Conservation (phyloP, 164 flowering plant species). For the Umbellularia californica region DNA sequence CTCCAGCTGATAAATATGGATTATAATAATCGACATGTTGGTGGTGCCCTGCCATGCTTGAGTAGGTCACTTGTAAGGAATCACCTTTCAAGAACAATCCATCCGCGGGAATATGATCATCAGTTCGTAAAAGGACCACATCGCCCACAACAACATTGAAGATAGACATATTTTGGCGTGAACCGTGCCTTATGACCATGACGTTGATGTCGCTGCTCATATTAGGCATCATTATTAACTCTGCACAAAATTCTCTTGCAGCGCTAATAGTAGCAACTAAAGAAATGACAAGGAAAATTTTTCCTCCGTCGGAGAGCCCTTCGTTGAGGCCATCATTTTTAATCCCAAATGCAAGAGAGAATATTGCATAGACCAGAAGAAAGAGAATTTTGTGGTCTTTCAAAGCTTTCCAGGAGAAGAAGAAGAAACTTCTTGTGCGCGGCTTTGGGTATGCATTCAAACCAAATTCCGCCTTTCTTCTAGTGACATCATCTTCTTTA, state of each 20-base stretch:
- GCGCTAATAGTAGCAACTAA: constrained; percentile 37
- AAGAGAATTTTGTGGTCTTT: constrained; percentile 41
- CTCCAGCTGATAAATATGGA: constrained; percentile 33
- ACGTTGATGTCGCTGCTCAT: constrained; percentile 27
- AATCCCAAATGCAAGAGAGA: constrained; percentile 46
- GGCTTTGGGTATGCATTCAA: constrained; percentile 35
- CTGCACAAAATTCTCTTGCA: constrained; percentile 28
- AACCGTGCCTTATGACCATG: constrained; percentile 36
- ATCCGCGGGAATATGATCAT: constrained; percentile 53
- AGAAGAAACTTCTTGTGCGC: constrained; percentile 26
- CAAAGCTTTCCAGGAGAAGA: constrained; percentile 35
- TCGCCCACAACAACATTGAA: constrained; percentile 49
- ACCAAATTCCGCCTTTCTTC: constrained; percentile 34
- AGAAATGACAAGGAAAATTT: constrained; percentile 36
- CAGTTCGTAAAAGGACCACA: constrained; percentile 31
- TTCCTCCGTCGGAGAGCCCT: constrained; percentile 52
- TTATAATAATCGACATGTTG: constrained; percentile 28
- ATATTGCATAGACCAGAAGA: constrained; percentile 31
- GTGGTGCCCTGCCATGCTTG: constrained; percentile 42
- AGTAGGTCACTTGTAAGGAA: constrained; percentile 38
- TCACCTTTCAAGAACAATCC: constrained; percentile 45
- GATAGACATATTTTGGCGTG: constrained; percentile 24
- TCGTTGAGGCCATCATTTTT: constrained; percentile 32
- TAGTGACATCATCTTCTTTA: constrained; percentile 17
- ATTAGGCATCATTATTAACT: constrained; percentile 20